A percentile compares a stretch with the other conserved stretches of the same genome.
phyloP scores from a whole-genome alignment of 192 early-diverging fungal species.

The Linnemannia hyalina region DNA sequence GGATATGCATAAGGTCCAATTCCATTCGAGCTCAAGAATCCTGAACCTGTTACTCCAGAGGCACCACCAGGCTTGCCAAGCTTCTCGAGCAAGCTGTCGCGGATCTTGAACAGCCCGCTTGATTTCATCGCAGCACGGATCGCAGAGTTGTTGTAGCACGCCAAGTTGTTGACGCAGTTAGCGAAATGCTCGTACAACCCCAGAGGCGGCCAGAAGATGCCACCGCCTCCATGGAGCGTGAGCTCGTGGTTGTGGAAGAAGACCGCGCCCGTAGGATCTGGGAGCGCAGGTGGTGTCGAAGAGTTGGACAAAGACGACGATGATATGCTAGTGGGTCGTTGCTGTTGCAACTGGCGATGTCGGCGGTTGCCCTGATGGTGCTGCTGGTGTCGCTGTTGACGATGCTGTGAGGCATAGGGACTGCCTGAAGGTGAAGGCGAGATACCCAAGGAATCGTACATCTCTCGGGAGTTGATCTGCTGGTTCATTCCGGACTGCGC shows the following conservation, averaged over 20 bases:
- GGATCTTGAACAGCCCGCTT: constrained; percentile 58
- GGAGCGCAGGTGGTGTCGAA: constrained; percentile 28
- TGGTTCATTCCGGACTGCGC: background rate
- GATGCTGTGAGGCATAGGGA: background rate
- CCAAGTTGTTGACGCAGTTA: constrained; percentile 56
- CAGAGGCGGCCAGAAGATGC: constrained; percentile 43
- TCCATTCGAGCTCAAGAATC: background rate
- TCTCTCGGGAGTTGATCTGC: background rate
- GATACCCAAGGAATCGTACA: constrained; percentile 6
- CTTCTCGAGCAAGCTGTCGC: constrained; percentile 53
- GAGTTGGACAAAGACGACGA: constrained; percentile 15
- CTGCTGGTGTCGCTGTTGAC: constrained; percentile 3
- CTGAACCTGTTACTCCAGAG: background rate
- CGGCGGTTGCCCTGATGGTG: constrained; percentile 25
- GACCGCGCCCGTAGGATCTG: constrained; percentile 13
- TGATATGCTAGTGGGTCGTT: constrained; percentile 4
- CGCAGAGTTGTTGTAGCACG: constrained; percentile 56
- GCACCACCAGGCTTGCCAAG: constrained; percentile 18
- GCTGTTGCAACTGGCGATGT: constrained; percentile 25
- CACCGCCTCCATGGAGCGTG: background rate
- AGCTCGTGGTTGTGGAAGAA: constrained; percentile 10
- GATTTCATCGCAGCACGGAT: constrained; percentile 59
- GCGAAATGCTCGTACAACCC: constrained; percentile 56
- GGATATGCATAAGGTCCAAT: background rate
- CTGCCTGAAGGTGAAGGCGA: constrained; percentile 11